Base-by-base conservation (phyloP, 768 basidiomycete species). In the Sarcomyxa edulis region DNA sequence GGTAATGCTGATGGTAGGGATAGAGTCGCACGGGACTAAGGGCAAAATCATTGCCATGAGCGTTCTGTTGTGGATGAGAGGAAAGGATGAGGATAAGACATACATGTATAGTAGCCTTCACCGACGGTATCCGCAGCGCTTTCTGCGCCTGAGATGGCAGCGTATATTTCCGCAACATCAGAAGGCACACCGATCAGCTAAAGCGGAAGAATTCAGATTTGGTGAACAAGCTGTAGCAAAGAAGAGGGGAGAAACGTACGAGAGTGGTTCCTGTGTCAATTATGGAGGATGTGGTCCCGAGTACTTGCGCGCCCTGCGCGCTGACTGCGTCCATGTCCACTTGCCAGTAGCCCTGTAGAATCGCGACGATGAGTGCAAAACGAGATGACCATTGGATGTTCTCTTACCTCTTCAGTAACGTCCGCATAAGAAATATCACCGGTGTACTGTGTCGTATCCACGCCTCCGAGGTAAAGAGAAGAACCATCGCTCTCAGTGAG, bases 401-500 rank as follows among this genome's bases (percentile, higher is more conserved):
- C n/a, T 28, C 37, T 15, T 7, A 29, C 37, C 26, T 38, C 9
- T 20, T 36, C 28, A 4, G 35, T 31, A n/a, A 46, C 29, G 15
- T 30, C 20, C 6, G 45, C 48, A 24, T 64, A 72, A n/a, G 59
- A 61, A 43, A 71, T 48, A 4, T 46, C 47, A 7, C 62, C 65
- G 21, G 64, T 62, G 54, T 66, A 75, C 43, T 65, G 50, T 12
- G 42, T 46, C 10, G 50, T 44, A 49, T 77, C 65, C 4, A 60
- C 56, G 23, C 72, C 76, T 10, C 76, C 76, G 35, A 78, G 52
- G 39, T 58, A 66, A 21, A 78, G 64, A 51, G 72, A 69, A n/a
- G 65, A 60, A 31, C 53, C 58, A n/a, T 54, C 53, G 18, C 53
- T 55, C 20, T 55, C 14, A n/a, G 61, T 45, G 27, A 74, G 59